These are phyloP conservation scores for Ustilago hordei DNA, from an alignment of 1,284 basidiomycete species.

Conservation along the genomic window DNA sequence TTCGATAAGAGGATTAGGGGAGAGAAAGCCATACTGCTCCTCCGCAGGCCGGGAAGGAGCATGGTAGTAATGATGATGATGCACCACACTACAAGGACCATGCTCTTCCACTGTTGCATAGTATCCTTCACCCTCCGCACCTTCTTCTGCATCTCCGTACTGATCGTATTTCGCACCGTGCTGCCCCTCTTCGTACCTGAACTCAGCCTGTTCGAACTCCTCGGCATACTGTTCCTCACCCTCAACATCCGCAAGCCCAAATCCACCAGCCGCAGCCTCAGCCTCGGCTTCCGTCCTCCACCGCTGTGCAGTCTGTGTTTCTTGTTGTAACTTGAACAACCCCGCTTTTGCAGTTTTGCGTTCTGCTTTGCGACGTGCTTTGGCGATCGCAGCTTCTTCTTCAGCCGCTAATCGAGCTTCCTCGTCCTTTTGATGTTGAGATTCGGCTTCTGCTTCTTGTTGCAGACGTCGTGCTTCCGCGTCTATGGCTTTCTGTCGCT, in stretches of 20 bases:
- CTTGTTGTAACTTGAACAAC: constrained; percentile 40
- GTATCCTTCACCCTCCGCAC: constrained; percentile 14
- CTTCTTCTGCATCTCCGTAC: constrained; percentile 45
- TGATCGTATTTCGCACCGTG: constrained; percentile 25
- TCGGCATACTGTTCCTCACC: constrained; percentile 14
- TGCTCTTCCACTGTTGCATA: constrained; percentile 42
- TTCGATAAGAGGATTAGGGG: background rate
- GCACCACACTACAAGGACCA: constrained; percentile 44
- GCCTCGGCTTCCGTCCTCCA: constrained; percentile 60
- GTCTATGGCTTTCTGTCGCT: constrained; percentile 24
- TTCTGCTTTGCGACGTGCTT: constrained; percentile 55
- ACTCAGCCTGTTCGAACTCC: constrained; percentile 14
- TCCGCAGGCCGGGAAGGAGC: constrained; percentile 12
- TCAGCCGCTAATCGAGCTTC: constrained; percentile 50
- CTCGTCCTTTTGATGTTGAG: constrained; percentile 35
- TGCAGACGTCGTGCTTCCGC: constrained; percentile 26
- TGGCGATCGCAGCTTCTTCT: constrained; percentile 61
- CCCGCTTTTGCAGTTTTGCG: constrained; percentile 59
- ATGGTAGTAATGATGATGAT: constrained; percentile 64
- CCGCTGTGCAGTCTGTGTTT: constrained; percentile 31
- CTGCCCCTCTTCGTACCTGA: constrained; percentile 26
- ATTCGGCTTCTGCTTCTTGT: constrained; percentile 43
- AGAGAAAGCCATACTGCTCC: constrained; percentile 20
- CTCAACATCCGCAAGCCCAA: constrained; percentile 39
- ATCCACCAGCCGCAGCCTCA: constrained; percentile 60